Evolutionary conservation across 441 rosid genomes (phyloP).

Genomic region (Pelargonium fulgidum): DNA sequence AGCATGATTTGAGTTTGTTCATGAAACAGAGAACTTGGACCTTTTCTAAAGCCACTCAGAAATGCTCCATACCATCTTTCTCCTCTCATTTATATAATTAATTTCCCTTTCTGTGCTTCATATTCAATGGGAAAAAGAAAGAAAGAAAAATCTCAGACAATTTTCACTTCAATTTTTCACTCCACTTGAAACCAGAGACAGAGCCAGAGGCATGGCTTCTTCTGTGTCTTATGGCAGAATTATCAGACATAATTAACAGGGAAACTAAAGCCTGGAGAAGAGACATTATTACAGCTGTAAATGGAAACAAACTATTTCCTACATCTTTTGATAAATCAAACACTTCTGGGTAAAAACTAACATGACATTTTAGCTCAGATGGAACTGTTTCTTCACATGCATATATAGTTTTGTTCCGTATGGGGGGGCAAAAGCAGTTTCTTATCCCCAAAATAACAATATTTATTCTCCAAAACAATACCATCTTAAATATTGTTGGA

Average conservation of each 20-base stretch:
- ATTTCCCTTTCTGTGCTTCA: conserved; percentile 10
- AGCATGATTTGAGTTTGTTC: conserved; percentile 41
- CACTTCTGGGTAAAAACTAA: neutral
- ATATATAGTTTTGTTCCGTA: conserved; percentile 2
- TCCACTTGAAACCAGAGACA: conserved; percentile 24
- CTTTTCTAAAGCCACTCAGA: conserved; percentile 37
- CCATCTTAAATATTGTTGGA: no score
- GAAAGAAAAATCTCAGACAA: neutral
- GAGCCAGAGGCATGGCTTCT: conserved; percentile 34
- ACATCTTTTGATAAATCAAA: neutral
- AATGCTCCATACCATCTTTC: conserved; percentile 49
- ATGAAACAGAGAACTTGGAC: conserved; percentile 57
- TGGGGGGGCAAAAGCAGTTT: no score
- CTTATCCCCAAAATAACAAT: no score
- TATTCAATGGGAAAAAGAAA: neutral
- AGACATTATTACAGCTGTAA: conserved; percentile 4
- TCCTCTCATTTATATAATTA: conserved; percentile 17
- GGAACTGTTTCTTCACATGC: conserved; percentile 5
- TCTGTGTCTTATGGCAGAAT: neutral
- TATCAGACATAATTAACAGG: neutral
- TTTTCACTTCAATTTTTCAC: conserved; percentile 20
- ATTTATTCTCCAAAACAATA: no score
- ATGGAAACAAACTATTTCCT: neutral
- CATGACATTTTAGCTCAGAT: conserved; percentile 1
- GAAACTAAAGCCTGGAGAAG: conserved; percentile 7